These are phyloP conservation scores for Amaranthus tricolor DNA, from an alignment of 179 eudicot genomes.

Conservation along the genomic window DNA sequence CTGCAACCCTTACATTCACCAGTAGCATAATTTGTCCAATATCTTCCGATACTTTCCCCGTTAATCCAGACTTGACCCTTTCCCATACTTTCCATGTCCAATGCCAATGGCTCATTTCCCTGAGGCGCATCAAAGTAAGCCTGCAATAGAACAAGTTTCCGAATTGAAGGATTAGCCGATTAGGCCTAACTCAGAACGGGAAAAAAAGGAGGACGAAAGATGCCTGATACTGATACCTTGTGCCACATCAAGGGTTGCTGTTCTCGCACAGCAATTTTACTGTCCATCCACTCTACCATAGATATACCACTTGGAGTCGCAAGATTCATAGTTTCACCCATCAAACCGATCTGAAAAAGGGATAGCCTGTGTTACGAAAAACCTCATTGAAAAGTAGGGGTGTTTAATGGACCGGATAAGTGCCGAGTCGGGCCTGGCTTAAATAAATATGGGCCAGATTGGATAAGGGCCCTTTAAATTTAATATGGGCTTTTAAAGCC, in stretches of 20 bases:
- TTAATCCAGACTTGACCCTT: conserved; percentile 96
- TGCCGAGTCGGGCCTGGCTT: no score
- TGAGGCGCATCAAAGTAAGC: conserved; percentile 70
- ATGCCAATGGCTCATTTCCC: conserved; percentile 75
- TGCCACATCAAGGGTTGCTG: conserved; percentile 88
- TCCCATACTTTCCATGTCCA: conserved; percentile 87
- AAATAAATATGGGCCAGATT: no score
- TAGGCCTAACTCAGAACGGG: not conserved
- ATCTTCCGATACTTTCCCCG: conserved; percentile 90
- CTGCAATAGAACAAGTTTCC: conserved; percentile 35
- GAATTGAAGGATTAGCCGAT: not conserved
- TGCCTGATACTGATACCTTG: conserved; percentile 48
- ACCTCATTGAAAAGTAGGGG: not conserved
- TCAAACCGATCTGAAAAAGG: conserved; percentile 70
- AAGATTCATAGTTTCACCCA: conserved; percentile 83
- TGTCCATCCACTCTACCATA: conserved; percentile 67
- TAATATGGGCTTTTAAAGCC: no score
- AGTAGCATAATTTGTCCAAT: conserved; percentile 62
- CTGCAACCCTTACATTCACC: conserved; percentile 71
- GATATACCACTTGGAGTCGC: conserved; percentile 62
- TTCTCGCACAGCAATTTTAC: conserved; percentile 37
- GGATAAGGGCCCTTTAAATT: no score
- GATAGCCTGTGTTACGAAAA: not conserved
- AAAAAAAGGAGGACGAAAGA: not conserved
- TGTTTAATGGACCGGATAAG: no score